Evolutionary conservation across 2,329 filamentous ascomycete genomes (phyloP).

Genomic region (Phyllachora maydis): DNA sequence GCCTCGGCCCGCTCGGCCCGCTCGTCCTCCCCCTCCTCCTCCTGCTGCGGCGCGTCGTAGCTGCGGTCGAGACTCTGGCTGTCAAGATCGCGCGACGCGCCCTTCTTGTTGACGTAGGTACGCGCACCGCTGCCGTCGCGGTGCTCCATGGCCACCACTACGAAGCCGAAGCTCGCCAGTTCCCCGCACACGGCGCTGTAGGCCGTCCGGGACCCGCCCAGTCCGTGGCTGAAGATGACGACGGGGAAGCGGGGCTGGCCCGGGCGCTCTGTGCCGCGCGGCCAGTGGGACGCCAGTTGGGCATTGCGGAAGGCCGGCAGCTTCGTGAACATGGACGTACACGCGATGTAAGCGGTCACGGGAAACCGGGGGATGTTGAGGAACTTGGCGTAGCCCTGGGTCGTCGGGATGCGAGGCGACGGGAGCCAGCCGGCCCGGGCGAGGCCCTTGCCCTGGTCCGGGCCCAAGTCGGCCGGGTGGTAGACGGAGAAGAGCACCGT

Average conservation of each 20-base stretch:
- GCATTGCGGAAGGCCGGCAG: constrained; percentile 43
- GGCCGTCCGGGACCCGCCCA: constrained; percentile 40
- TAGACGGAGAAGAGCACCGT: constrained; percentile 46
- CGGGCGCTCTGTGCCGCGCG: constrained; percentile 15
- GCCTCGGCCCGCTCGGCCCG: constrained; percentile 5
- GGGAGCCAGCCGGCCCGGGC: constrained; percentile 41
- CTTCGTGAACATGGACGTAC: constrained; percentile 42
- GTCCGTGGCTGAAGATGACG: constrained; percentile 44
- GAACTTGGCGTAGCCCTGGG: constrained; percentile 42
- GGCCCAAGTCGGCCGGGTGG: constrained; percentile 31
- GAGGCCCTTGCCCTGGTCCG: constrained; percentile 14
- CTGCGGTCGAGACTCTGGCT: constrained; percentile 7
- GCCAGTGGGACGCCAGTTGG: constrained; percentile 31
- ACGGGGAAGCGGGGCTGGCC: constrained; percentile 30
- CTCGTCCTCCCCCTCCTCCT: constrained; percentile 7
- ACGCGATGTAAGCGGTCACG: constrained; percentile 29
- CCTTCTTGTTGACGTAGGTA: constrained; percentile 32
- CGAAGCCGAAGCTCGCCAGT: constrained; percentile 43
- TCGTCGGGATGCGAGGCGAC: constrained; percentile 30
- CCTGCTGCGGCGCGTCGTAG: constrained; percentile 7
- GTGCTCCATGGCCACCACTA: constrained; percentile 45
- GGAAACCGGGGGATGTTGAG: constrained; percentile 25
- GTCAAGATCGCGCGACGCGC: constrained; percentile 3
- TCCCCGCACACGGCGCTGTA: constrained; percentile 44
- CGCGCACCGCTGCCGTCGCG: constrained; percentile 41